Evolutionary conservation across 768 basidiomycete genomes (phyloP), one percentile per base, ranked within the genome.

Genomic region (Serpula lacrymans): DNA sequence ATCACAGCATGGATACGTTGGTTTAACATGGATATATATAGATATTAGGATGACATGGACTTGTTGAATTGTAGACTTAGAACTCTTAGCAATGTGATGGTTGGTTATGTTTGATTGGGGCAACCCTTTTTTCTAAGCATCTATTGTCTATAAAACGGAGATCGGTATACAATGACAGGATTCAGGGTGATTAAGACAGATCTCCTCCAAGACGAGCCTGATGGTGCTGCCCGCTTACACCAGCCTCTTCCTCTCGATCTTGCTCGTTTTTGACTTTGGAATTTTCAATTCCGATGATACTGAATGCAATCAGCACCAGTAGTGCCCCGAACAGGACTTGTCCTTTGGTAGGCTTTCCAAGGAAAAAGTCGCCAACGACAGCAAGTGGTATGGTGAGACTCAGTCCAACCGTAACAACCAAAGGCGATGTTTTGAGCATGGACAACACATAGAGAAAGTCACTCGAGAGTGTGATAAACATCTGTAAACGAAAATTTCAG

Each of bases 401-500:
- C 7, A 98, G 73, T 20, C 95, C 95, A 40, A 97, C 71, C 1
- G 95, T 98, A 13, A 88, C 94, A 14, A 96, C 89, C 10, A 94
- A 68, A 1, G 94, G 94, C 1, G 93, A 93, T 6, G 95, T 99
- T 68, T 94, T 95, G 47, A 99, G 78, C 92, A 97, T 95, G 2
- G 93, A 87, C 14, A 90, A 56, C 21, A 90, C 80, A 57, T 91
- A 91, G 33, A 92, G 57, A 56, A 85, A 95, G 63, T 96, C 92
- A 45, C 86, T 88, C 7, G 77, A 79, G 23, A 88, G 63, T 1
- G 89, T 91, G 52, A 94, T 89, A 23, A 68, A 64, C 87, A 91
- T 92, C 84, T 95, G 42, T 36, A 24, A 50, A 9, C 16, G 32
- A 34, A 34, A 32, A 24, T 40, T 31, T 22, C 30, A 10, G 39